These are phyloP conservation scores for Pichia sp. DNA, from an alignment of 1,139 yeast species.

Conservation along the genomic window DNA sequence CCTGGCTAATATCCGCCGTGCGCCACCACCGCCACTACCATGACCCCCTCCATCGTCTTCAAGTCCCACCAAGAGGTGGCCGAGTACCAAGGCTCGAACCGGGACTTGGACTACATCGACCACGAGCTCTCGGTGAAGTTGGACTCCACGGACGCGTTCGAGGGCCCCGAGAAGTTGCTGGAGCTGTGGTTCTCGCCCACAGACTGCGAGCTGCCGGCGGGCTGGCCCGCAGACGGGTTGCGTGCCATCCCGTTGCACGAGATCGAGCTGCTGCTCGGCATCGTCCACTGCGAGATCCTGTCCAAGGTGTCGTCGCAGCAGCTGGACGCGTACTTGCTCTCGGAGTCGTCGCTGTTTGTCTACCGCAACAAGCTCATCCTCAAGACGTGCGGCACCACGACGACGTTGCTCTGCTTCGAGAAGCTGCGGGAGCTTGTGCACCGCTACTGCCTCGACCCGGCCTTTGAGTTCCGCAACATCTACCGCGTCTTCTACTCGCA, in stretches of 20 bases:
- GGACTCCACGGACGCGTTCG: constrained; percentile 89
- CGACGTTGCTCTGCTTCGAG: constrained; percentile 75
- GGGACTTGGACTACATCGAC: constrained; percentile 50
- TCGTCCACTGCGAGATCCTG: constrained; percentile 83
- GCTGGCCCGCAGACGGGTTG: constrained; percentile 42
- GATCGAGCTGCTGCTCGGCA: constrained; percentile 73
- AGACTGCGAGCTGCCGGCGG: constrained; percentile 38
- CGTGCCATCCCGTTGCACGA: constrained; percentile 59
- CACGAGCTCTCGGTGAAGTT: constrained; percentile 72
- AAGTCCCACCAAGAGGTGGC: constrained; percentile 12
- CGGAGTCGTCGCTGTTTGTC: constrained; percentile 89
- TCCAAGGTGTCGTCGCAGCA: constrained; percentile 65
- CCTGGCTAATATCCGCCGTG: not conserved
- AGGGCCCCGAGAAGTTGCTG: constrained; percentile 92
- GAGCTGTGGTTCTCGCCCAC: constrained; percentile 79
- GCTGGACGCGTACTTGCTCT: constrained; percentile 79
- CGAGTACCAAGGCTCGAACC: constrained; percentile 10
- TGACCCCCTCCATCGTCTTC: constrained; percentile 19
- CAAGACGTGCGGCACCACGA: constrained; percentile 96
- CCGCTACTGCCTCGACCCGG: constrained; percentile 32
- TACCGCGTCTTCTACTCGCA: constrained; percentile 83
- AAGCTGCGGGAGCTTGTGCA: constrained; percentile 54
- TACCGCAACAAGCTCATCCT: constrained; percentile 79
- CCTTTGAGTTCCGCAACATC: constrained; percentile 33
- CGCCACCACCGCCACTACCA: not conserved